phyloP scores from a whole-genome alignment of 208 protist genomes.

The Leishmania major region DNA sequence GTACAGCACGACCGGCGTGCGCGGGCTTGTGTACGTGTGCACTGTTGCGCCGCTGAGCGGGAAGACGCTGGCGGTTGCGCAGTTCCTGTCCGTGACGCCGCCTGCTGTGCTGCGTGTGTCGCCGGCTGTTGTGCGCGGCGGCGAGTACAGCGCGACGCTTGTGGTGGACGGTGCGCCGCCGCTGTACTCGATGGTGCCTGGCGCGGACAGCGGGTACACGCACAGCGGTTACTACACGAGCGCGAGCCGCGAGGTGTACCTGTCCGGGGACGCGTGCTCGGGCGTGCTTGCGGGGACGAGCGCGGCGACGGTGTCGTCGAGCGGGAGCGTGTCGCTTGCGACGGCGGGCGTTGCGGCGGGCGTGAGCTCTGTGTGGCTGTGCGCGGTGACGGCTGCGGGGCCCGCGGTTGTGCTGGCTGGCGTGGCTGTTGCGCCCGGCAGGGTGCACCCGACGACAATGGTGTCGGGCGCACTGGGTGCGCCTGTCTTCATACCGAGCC shows the following conservation, averaged over 20 bases:
- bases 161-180: constrained; percentile 28
- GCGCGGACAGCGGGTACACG: constrained; percentile 38
- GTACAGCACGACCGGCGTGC: constrained; percentile 22
- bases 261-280: constrained; percentile 44
- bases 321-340: constrained; percentile 26
- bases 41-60: constrained; percentile 27
- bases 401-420: constrained; percentile 2
- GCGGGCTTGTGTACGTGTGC: constrained; percentile 58
- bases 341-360: constrained; percentile 24
- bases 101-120: constrained; percentile 34
- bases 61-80: constrained; percentile 27
- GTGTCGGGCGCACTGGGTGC: constrained; percentile 36
- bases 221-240: constrained; percentile 42
- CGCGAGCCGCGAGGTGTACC: constrained; percentile 45
- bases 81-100: constrained; percentile 57
- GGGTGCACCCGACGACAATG: constrained; percentile 55
- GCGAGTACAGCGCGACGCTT: constrained; percentile 47
- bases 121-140: constrained; percentile 53
- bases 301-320: constrained; percentile 22
- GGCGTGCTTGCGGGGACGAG: constrained; percentile 29
- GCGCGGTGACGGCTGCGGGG: constrained; percentile 48
- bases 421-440: constrained; percentile 37
- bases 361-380: constrained; percentile 38
- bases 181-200: constrained; percentile 61
- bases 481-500: constrained; percentile 53